These are phyloP conservation scores for Aristolochia californica DNA, from an alignment of 164 flowering plant species.

Conservation along the genomic window DNA sequence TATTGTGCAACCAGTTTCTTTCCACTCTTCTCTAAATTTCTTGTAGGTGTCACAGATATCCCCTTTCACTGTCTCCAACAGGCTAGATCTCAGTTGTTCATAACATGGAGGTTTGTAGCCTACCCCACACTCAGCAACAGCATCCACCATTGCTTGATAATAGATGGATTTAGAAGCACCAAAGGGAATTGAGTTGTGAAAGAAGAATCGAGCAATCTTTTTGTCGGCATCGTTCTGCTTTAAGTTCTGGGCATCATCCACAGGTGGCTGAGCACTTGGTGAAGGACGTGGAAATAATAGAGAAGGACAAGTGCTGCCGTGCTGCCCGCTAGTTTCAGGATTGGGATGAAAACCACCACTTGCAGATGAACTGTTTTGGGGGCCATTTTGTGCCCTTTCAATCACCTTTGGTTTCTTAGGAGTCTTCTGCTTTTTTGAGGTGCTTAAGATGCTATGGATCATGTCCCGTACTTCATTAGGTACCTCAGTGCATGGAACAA, in stretches of 20 bases:
- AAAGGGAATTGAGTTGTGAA: slow-evolving; percentile 50
- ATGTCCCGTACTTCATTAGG: slow-evolving; percentile 49
- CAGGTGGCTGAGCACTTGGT: slow-evolving; percentile 25
- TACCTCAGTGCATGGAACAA: slow-evolving; percentile 58
- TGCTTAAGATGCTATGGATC: slow-evolving; percentile 37
- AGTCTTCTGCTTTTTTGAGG: slow-evolving; percentile 50
- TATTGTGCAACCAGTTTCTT: slow-evolving; percentile 55
- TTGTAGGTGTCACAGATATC: slow-evolving; percentile 33
- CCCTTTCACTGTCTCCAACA: slow-evolving; percentile 44
- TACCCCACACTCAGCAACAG: slow-evolving; percentile 48
- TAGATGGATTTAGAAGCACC: slow-evolving; percentile 50
- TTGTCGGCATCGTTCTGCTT: slow-evolving; percentile 50
- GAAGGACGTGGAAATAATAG: slow-evolving; percentile 39
- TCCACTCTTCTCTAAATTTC: slow-evolving; percentile 46
- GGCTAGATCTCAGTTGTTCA: slow-evolving; percentile 40
- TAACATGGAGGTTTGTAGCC: slow-evolving; percentile 55
- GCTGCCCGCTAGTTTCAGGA: slow-evolving; percentile 47
- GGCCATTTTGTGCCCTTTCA: slow-evolving; percentile 33
- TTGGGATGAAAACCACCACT: slow-evolving; percentile 50
- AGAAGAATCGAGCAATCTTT: slow-evolving; percentile 53
- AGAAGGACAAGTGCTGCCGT: slow-evolving; percentile 47
- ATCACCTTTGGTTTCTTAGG: slow-evolving; percentile 34
- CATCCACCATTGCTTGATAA: slow-evolving; percentile 64
- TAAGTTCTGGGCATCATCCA: slow-evolving; percentile 38
- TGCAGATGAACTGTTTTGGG: slow-evolving; percentile 53